Evolutionary conservation across 2,329 filamentous ascomycete genomes (phyloP), one percentile per base, ranked within the genome.

Genomic region (Mariannaea elegans): DNA sequence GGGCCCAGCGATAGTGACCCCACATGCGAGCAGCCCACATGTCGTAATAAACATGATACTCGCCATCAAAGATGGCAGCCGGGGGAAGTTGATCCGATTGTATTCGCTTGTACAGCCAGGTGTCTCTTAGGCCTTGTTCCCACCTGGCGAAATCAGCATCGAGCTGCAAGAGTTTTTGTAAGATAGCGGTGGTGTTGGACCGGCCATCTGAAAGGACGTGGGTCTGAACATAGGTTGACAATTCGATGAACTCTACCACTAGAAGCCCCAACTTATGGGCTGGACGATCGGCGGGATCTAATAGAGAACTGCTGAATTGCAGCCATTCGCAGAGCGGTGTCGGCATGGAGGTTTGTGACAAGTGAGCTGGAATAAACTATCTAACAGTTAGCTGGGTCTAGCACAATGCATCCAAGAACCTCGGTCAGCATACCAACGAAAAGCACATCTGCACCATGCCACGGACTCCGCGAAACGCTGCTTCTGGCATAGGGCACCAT

Each of bases 1-100:
- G 81, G 7, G 80, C 79, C 78, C 84, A 87, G 21, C 87, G 84
- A 65, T 84, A 87, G 64, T 88, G 82, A 59, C 84, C 85, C 84
- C 84, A 88, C 38, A 84, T 78, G 21, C 82, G 79, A 8, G 81
- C 83, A 16, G 80, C 74, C 78, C 81, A 86, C 54, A 86, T 80
- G 61, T 83, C 80, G 14, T 73, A 71, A 65, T 89, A 89, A 19
- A 79, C 70, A 68, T 89, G 85, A 66, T 85, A 88, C 53, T 79
- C 76, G 12, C 80, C 79, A 16, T 80, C 77, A 60, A 85, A 87
- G 51, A 84, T 77, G 10, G 79, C 79, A 2, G 76, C 73, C 0
- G 76, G 61, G 1, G 81, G 78, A 4, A 77, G 56, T 38, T 74
- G 70, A 8, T 69, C 59, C 4, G 66, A 68, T n/a, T 69, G 72